A percentile compares a stretch with the other conserved stretches of the same genome.
phyloP scores from a whole-genome alignment of 139 green algal genomes.

The Yamagishiella unicocca region DNA sequence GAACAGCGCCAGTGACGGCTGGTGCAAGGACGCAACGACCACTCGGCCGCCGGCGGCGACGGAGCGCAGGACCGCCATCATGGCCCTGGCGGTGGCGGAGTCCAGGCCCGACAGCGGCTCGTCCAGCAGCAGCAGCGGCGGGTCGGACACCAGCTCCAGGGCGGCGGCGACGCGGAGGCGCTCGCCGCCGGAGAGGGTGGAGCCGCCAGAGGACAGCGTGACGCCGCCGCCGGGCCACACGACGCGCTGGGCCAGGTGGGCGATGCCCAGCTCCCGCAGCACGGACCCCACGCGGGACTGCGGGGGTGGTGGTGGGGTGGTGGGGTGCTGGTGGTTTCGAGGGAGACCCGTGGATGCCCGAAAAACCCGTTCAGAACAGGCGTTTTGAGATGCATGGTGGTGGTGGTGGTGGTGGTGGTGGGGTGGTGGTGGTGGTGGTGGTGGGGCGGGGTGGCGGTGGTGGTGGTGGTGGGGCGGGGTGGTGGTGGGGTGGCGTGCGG shows the following conservation, averaged over 20 bases:
- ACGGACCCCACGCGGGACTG: slow-evolving; percentile 8
- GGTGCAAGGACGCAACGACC: slow-evolving; percentile 85
- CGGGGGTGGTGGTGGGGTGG: not conserved
- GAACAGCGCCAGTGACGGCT: slow-evolving; percentile 83
- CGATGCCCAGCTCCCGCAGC: slow-evolving; percentile 48
- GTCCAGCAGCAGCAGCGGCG: slow-evolving; percentile 67
- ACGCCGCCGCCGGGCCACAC: not conserved
- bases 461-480: no score
- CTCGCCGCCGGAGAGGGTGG: slow-evolving; percentile 65
- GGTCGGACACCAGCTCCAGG: slow-evolving; percentile 83
- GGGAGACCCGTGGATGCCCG: no score
- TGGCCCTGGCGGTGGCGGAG: slow-evolving; percentile 26
- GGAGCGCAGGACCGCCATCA: slow-evolving; percentile 44
- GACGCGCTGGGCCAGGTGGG: slow-evolving; percentile 37
- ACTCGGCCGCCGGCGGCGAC: slow-evolving; percentile 58
- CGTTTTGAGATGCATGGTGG: no score
- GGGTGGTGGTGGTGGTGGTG: no score
- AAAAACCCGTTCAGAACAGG: no score
- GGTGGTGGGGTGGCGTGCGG: no score
- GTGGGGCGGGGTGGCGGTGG: no score
- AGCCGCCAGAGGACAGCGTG: not conserved
- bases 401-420: no score
- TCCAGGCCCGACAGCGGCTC: slow-evolving; percentile 70
- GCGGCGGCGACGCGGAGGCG: slow-evolving; percentile 77
- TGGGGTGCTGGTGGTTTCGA: no score